Evolutionary conservation across 306 rosid genomes (phyloP).

Genomic region (Morella rubra): DNA sequence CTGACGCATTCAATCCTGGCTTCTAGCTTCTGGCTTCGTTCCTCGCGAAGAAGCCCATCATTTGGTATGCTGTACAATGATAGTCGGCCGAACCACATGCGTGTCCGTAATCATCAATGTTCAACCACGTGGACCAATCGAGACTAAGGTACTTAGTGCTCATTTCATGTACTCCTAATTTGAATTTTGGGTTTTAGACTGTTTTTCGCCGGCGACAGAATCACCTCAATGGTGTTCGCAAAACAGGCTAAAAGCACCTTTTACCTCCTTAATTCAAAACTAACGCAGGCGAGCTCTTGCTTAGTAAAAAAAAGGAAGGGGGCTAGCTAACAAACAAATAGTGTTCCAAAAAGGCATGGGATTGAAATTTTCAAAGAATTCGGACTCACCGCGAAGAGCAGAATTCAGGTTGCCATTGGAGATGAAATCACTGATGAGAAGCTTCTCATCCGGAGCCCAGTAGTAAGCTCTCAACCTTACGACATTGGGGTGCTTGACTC

Average conservation of each 20-base stretch:
- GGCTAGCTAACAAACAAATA: background rate
- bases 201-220: no score
- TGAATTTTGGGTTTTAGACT: no score
- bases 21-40: no score
- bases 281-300: background rate
- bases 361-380: background rate
- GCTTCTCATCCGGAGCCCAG: constrained; percentile 98
- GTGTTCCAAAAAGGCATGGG: background rate
- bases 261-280: background rate
- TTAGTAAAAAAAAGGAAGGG: no score
- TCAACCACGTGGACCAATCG: background rate
- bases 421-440: constrained; percentile 86
- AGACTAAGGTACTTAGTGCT: background rate
- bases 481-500: constrained; percentile 84
- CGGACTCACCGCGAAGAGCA: constrained; percentile 70
- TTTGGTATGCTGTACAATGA: background rate
- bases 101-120: constrained; percentile 7
- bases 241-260: background rate
- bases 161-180: background rate
- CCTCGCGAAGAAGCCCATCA: background rate
- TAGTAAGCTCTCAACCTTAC: constrained; percentile 83
- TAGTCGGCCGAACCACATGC: constrained; percentile 9
- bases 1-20: no score
- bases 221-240: no score
- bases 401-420: constrained; percentile 80